Conservation (phyloP, 768 basidiomycete species). For the Phanerodontia chrysosporium region DNA sequence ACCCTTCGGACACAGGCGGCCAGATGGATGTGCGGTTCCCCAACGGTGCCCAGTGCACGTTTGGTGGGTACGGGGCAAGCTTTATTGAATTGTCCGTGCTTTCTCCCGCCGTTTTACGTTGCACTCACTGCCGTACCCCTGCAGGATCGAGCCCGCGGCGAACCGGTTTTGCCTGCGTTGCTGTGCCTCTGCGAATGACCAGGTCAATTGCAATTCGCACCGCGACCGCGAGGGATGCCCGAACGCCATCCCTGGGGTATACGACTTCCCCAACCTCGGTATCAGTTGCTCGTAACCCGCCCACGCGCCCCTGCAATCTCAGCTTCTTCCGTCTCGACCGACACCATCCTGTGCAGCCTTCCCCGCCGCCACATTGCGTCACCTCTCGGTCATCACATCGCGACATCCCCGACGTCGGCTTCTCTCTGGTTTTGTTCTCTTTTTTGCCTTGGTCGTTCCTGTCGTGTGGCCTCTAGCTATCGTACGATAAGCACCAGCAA, state of each 20-base stretch:
- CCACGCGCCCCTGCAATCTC: background rate
- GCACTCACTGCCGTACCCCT: background rate
- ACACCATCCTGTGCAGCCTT: background rate
- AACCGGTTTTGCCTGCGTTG: conserved; percentile 48
- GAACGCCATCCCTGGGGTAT: conserved; percentile 40
- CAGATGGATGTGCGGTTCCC: conserved; percentile 49
- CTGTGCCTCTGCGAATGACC: conserved; percentile 38
- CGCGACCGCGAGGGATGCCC: conserved; percentile 41
- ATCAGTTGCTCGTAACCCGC: conserved; percentile 29
- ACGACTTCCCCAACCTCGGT: conserved; percentile 36
- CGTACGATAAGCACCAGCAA: background rate
- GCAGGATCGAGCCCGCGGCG: conserved; percentile 42
- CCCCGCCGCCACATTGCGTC: background rate
- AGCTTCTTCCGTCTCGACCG: background rate
- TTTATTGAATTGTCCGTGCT: conserved; percentile 45
- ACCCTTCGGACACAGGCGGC: conserved; percentile 37
- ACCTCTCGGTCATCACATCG: background rate
- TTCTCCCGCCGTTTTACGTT: background rate
- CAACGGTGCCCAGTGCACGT: conserved; percentile 49
- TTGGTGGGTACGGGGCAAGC: conserved; percentile 47
- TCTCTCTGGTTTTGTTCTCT: background rate
- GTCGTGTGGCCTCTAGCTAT: background rate
- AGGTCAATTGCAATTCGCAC: conserved; percentile 49
- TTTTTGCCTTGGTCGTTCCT: background rate
- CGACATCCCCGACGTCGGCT: background rate